Conservation (phyloP, 306 rosid species). For the Mimosa pudica region DNA sequence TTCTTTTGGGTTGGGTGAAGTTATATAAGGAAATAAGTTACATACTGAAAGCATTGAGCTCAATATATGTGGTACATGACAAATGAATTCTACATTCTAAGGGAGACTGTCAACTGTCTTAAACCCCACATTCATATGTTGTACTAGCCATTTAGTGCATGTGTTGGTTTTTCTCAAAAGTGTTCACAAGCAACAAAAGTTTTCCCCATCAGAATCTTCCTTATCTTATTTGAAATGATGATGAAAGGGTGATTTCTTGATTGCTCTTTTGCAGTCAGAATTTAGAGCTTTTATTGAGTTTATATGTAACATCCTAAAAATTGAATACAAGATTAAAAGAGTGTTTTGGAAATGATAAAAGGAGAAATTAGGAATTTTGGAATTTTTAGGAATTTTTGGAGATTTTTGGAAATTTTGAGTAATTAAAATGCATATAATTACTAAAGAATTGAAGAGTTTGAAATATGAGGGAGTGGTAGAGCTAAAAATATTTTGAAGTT, state of each 20-base stretch:
- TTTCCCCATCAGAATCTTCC: neutral
- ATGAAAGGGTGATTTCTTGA: neutral
- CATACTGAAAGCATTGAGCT: neutral
- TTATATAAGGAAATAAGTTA: neutral
- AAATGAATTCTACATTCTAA: neutral
- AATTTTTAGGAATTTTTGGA: too few species aligned
- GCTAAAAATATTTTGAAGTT: too few species aligned
- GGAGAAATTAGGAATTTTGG: too few species aligned
- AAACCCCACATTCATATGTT: neutral
- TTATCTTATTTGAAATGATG: neutral
- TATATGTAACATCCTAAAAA: too few species aligned
- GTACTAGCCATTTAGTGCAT: neutral
- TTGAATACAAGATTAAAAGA: too few species aligned
- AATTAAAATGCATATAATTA: too few species aligned
- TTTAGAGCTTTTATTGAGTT: neutral
- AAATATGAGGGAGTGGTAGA: too few species aligned
- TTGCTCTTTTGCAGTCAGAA: neutral
- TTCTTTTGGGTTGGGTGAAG: neutral
- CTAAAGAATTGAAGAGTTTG: too few species aligned
- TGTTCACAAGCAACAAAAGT: neutral
- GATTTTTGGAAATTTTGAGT: too few species aligned
- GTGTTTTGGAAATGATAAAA: too few species aligned
- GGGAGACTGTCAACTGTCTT: neutral
- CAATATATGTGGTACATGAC: neutral
- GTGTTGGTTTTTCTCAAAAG: neutral